phyloP scores from a whole-genome alignment of 208 protist species.

The Acanthamoeba healyi region DNA sequence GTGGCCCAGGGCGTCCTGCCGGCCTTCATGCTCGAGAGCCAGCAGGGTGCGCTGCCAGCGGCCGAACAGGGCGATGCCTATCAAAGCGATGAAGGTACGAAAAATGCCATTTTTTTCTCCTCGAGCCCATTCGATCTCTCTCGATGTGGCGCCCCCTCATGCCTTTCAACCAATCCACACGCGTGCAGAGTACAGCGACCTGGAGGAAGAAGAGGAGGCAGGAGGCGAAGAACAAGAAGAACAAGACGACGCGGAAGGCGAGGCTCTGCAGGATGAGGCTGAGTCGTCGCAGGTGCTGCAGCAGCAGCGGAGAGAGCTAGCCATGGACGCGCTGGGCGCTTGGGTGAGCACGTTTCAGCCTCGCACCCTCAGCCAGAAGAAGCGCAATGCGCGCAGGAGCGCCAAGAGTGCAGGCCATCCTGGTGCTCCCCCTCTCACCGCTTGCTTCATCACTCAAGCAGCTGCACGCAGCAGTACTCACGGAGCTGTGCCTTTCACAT shows the following conservation, averaged over 20 bases:
- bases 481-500: neutral
- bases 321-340: neutral
- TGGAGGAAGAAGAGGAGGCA: neutral
- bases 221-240: neutral
- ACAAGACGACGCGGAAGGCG: neutral
- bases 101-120: neutral
- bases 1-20: conserved; percentile 60
- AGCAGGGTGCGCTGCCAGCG: neutral
- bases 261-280: neutral
- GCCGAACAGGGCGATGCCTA: neutral
- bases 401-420: neutral
- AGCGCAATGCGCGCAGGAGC: conserved; percentile 17
- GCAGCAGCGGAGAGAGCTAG: neutral
- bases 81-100: neutral
- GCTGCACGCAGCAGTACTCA: neutral
- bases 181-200: conserved; percentile 41
- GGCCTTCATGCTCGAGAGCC: conserved; percentile 56
- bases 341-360: conserved; percentile 45
- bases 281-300: no score
- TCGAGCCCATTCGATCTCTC: neutral
- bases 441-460: neutral
- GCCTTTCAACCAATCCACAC: no score
- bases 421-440: neutral
- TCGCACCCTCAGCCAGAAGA: conserved; percentile 43
- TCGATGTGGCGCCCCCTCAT: no score